Evolutionary conservation across 192 early-diverging fungal species (phyloP), one percentile per base, ranked within the genome.

Genomic region (Linnemannia zychae): DNA sequence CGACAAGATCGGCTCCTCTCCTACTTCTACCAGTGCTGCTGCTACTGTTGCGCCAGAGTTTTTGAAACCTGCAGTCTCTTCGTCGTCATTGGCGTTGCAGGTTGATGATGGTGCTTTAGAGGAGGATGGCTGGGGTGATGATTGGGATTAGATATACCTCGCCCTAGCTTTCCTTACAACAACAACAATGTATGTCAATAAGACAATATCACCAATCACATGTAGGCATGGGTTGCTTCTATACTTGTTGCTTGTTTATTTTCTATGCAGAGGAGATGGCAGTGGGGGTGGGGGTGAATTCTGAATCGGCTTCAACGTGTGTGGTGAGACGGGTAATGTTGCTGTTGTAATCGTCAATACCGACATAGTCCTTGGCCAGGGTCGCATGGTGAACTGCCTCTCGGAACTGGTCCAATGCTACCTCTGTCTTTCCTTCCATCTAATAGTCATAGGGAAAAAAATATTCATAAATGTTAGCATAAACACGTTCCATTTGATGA

Each of bases 351-450:
- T 71, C 73, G 0, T 85, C 82, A 12, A 85, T 49, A 13, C 82
- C 86, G 31, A 82, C 78, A 86, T 75, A 84, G 46, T 91, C 90
- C 28, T 83, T 63, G 0, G 87, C 78, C 20, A 76, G 57, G 22
- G 77, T 82, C 3, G 86, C 88, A 77, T 88, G 82, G 17, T 60
- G 16, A 18, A 86, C 34, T 24, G 90, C 90, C 46, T 91, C 82
- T 38, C 60, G 76, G 67, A 88, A 91, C 74, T 88, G 80, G 18
- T 47, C 38, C 4, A 87, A 48, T 18, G 90, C 87, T 11, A 82
- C 63, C 20, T 88, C 78, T n/a, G 77, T 84, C 33, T 91, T 78
- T 7, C 83, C 83, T 17, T 88, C 83, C 76, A 88, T 79, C 90
- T 91, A 87, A 5, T 63, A n/a, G n/a, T 65, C 7, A 68, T 60